Evolutionary conservation across 768 basidiomycete genomes (phyloP), one percentile per base, ranked within the genome.

Genomic region (Wakefieldia striispora): DNA sequence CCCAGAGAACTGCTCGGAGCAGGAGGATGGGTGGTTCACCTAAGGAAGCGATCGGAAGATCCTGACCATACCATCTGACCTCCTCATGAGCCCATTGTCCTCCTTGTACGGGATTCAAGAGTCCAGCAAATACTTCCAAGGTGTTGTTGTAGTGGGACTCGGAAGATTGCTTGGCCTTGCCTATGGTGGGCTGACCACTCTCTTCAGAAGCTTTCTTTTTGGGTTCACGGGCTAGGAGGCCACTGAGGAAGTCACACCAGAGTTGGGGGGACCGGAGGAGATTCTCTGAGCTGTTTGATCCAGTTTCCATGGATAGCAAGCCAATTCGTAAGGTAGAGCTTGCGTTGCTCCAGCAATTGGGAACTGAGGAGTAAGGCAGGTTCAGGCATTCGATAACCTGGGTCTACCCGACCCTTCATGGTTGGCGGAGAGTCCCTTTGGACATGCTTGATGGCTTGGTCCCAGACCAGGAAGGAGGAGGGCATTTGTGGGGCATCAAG

Each of bases 1-100:
- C 56, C 64, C 60, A 65, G 1, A 60, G 35, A 13, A 64, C 50
- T 19, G 34, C 31, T 13, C 20, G 11, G 3, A 37, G 14, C 1
- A 54, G 29, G 29, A 26, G 40, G 5, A 42, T 3, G 19, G 53
- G 40, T 13, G 43, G 53, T 24, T 24, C 11, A 11, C 27, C 6
- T 9, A 29, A 29, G 27, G 27, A 29, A 5, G 10, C 27, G 9
- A 29, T 29, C 10, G 27, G 27, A 10, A 29, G 27, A 9, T 4
- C 10, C 27, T 29, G 27, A 9, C 10, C 10, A 29, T 29, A 29
- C 27, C 27, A 29, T 11, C 27, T 10, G 11, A 29, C 9, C 27
- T 29, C 27, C 9, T 29, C 10, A 6, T 9, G 5, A 9, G 27
- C 27, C 27, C 27, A 29, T 29, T 2, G 27, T 29, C 27, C 27